phyloP scores from a whole-genome alignment of 495 filamentous ascomycete species.

The Clohesyomyces aquaticus region DNA sequence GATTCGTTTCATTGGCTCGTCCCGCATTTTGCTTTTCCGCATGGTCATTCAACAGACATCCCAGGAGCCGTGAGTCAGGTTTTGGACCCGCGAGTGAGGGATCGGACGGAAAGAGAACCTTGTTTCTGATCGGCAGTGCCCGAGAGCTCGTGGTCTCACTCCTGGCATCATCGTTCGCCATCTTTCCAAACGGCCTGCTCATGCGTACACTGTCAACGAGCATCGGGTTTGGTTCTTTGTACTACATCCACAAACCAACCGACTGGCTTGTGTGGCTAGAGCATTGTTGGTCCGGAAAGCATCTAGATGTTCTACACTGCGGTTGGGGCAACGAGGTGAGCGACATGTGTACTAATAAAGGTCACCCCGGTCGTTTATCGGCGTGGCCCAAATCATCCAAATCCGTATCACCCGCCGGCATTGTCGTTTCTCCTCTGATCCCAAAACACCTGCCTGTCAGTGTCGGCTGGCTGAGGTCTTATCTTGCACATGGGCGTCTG shows the following conservation, averaged over 20 bases:
- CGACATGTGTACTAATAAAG: constrained; percentile 1
- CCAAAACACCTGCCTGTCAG: constrained; percentile 7
- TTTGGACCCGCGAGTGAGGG: not conserved
- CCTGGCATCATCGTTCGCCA: not conserved
- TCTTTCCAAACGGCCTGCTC: not conserved
- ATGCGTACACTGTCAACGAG: too few relatives aligned
- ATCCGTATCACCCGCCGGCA: constrained; percentile 24
- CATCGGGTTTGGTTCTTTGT: too few relatives aligned
- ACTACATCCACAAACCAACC: too few relatives aligned
- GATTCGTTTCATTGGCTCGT: not conserved
- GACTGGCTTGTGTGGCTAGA: too few relatives aligned
- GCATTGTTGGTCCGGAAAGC: too few relatives aligned
- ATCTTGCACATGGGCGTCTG: not conserved
- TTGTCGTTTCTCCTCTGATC: constrained; percentile 10
- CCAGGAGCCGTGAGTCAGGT: not conserved
- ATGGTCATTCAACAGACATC: not conserved
- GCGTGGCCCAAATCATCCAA: not conserved
- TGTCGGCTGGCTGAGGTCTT: not conserved
- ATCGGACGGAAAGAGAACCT: not conserved
- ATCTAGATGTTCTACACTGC: not conserved
- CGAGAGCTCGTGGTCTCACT: not conserved
- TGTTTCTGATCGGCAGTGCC: not conserved
- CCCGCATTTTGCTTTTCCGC: constrained; percentile 1
- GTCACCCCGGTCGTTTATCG: constrained; percentile 11
- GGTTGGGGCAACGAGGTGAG: not conserved